Evolutionary conservation across 2,329 filamentous ascomycete genomes (phyloP).

Genomic region (Talaromyces sp.): DNA sequence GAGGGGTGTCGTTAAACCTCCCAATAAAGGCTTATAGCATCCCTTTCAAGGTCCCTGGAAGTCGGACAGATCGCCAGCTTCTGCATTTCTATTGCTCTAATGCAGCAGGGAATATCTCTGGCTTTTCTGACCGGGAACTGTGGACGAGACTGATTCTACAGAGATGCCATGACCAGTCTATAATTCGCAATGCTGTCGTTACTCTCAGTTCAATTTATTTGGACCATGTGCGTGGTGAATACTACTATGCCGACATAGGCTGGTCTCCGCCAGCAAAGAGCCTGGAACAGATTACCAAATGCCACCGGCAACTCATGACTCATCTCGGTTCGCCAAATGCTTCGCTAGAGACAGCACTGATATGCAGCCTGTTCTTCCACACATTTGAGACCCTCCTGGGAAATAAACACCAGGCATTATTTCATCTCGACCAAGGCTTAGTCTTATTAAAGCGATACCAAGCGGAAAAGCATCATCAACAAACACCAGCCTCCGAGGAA

Average conservation of each 20-base stretch:
- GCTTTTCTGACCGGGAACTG: conserved; percentile 15
- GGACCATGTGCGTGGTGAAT: conserved; percentile 18
- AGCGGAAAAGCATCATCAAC: neutral
- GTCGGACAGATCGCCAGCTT: conserved; percentile 18
- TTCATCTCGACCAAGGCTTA: neutral
- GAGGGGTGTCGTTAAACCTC: neutral
- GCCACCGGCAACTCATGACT: neutral
- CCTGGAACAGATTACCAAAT: neutral
- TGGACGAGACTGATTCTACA: conserved; percentile 17
- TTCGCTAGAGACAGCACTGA: neutral
- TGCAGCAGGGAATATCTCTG: conserved; percentile 13
- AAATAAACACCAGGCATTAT: neutral
- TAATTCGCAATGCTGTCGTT: conserved; percentile 18
- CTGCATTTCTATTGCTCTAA: conserved; percentile 19
- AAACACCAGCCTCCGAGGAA: neutral
- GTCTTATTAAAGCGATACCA: neutral
- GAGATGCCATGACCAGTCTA: conserved; percentile 16
- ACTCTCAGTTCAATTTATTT: conserved; percentile 17
- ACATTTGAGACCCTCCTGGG: neutral
- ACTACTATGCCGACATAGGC: neutral
- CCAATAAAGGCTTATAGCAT: conserved; percentile 16
- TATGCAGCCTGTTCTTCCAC: neutral
- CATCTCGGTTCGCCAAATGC: neutral
- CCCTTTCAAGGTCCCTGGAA: conserved; percentile 20
- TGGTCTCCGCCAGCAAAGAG: neutral